A percentile compares a stretch with the other conserved stretches of the same genome.
Evolutionary conservation across 257 asterid species (phyloP).

Genomic region (Solanum tarapatanum): DNA sequence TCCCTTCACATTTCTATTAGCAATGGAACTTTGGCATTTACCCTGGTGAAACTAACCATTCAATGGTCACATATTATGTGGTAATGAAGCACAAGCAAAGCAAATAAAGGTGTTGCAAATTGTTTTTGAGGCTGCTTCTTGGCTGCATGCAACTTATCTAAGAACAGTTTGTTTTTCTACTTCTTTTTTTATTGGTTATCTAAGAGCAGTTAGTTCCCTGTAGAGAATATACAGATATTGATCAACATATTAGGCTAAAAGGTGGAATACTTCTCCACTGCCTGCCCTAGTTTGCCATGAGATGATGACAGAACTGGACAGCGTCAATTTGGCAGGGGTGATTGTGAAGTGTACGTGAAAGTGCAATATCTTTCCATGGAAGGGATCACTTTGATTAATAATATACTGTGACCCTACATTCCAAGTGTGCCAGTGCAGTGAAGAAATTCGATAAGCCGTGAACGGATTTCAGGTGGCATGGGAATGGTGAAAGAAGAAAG

Average conservation of each 20-base stretch:
- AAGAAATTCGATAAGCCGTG: background rate
- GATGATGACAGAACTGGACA: background rate
- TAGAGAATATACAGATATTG: background rate
- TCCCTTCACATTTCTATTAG: background rate
- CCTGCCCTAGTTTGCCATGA: background rate
- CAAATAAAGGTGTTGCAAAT: background rate
- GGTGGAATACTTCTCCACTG: background rate
- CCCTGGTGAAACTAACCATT: background rate
- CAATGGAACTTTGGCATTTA: background rate
- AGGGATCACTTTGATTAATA: background rate
- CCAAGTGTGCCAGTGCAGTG: background rate
- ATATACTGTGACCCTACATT: background rate
- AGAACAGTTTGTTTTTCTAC: background rate
- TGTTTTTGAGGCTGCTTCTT: background rate
- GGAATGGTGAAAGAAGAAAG: background rate
- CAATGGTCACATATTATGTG: background rate
- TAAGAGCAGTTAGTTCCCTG: background rate
- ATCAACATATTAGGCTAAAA: background rate
- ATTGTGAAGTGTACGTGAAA: background rate
- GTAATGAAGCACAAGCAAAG: background rate
- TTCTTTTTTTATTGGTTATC: background rate
- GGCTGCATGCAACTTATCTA: background rate
- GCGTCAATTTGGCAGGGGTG: background rate
- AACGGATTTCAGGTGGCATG: background rate
- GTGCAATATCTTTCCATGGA: background rate